Percentiles rank a stretch among this genome's conserved stretches.
Conservation (phyloP, 1,284 basidiomycete species). For the Sutorius eximius region DNA sequence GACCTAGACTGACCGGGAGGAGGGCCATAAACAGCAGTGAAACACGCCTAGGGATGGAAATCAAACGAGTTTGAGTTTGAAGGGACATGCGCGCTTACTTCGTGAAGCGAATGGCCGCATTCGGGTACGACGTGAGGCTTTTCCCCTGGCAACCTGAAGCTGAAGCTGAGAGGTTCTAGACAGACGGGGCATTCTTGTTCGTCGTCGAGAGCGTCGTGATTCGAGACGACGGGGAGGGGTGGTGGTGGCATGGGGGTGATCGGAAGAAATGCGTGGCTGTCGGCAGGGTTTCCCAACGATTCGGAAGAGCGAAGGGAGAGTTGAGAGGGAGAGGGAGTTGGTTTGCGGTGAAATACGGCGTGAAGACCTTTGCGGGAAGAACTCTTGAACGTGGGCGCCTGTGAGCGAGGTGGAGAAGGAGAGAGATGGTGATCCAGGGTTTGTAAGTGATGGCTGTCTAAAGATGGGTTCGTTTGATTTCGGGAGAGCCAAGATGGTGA, state of each 20-base stretch:
- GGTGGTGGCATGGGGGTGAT: slow-evolving; percentile 59
- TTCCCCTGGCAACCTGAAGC: slow-evolving; percentile 86
- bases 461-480: slow-evolving; percentile 24
- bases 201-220: slow-evolving; percentile 60
- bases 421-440: slow-evolving; percentile 41
- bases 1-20: slow-evolving; percentile 62
- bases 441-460: slow-evolving; percentile 25
- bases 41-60: slow-evolving; percentile 73
- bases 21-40: slow-evolving; percentile 92
- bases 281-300: slow-evolving; percentile 21
- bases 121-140: slow-evolving; percentile 96
- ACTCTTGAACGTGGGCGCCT: slow-evolving; percentile 29
- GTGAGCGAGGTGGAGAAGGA: slow-evolving; percentile 44
- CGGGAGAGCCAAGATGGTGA: slow-evolving; percentile 24
- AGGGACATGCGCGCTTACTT: slow-evolving; percentile 52
- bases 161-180: slow-evolving; percentile 85
- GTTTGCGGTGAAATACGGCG: slow-evolving; percentile 39
- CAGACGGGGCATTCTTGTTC: slow-evolving; percentile 90
- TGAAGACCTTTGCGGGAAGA: slow-evolving; percentile 35
- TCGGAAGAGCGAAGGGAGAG: slow-evolving; percentile 40
- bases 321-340: slow-evolving; percentile 34
- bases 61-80: background rate
- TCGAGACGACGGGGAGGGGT: slow-evolving; percentile 68
- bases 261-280: slow-evolving; percentile 35
- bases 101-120: slow-evolving; percentile 96